Evolutionary conservation across 768 basidiomycete species (phyloP).

Genomic region (Serendipita vermifera): DNA sequence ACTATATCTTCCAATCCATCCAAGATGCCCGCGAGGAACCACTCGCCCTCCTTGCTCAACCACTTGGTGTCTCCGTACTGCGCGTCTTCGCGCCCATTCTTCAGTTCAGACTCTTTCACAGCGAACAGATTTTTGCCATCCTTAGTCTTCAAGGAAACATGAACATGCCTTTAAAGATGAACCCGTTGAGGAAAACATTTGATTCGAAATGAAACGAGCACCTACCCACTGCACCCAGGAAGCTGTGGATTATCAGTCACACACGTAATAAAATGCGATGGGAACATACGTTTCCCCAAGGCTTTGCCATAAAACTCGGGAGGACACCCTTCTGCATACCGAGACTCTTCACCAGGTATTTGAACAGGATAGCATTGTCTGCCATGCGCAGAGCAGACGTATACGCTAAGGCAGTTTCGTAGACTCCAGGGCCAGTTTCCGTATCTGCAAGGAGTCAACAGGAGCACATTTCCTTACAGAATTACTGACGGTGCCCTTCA

Average conservation of each 20-base stretch:
- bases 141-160: constrained; percentile 67
- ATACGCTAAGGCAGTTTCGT: constrained; percentile 80
- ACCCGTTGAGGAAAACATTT: not conserved
- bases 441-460: constrained; percentile 42
- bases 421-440: constrained; percentile 82
- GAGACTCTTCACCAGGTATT: constrained; percentile 80
- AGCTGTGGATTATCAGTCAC: constrained; percentile 37
- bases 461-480: no score
- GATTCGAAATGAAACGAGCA: not conserved
- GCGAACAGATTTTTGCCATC: constrained; percentile 73
- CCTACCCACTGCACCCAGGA: constrained; percentile 88
- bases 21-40: constrained; percentile 88
- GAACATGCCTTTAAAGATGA: constrained; percentile 53
- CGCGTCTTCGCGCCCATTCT: constrained; percentile 54
- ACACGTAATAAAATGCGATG: constrained; percentile 3
- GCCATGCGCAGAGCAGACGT: constrained; percentile 69
- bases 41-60: constrained; percentile 71
- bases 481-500: constrained; percentile 66
- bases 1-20: constrained; percentile 68
- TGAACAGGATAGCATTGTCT: constrained; percentile 87
- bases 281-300: constrained; percentile 71
- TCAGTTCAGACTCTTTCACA: constrained; percentile 43
- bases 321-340: constrained; percentile 80
- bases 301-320: constrained; percentile 98
- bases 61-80: constrained; percentile 70